These are phyloP conservation scores for Xylaria nigripes DNA, from an alignment of 495 filamentous ascomycete genomes.

Conservation along the genomic window DNA sequence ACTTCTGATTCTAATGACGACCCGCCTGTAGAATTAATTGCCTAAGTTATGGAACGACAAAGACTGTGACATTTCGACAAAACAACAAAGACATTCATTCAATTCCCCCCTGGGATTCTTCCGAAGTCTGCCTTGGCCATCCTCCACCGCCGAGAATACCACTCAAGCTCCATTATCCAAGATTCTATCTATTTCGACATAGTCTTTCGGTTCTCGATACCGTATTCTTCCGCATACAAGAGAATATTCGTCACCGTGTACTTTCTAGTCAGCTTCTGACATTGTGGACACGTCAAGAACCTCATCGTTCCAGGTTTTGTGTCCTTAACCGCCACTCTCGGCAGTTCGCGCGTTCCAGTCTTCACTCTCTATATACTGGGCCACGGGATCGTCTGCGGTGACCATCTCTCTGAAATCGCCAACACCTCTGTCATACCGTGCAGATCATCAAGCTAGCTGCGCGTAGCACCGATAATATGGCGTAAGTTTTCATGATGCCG, in stretches of 20 bases:
- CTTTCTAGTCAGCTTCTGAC: not conserved
- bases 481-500: constrained; percentile 12
- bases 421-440: not conserved
- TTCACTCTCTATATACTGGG: not conserved
- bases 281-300: not conserved
- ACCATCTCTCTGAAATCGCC: not conserved
- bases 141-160: constrained; percentile 8
- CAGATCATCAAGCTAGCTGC: not conserved
- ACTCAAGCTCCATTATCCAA: not conserved
- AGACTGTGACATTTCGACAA: constrained; percentile 20
- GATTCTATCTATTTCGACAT: not conserved
- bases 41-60: constrained; percentile 20
- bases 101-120: constrained; percentile 15
- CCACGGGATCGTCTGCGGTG: not conserved
- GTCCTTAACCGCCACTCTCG: not conserved
- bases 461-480: constrained; percentile 15
- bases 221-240: not conserved
- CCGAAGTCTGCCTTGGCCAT: constrained; percentile 11
- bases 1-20: not conserved
- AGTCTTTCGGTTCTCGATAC: not conserved
- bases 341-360: not conserved
- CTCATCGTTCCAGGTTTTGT: not conserved
- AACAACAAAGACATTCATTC: constrained; percentile 18
- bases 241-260: not conserved
- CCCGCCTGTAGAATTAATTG: not conserved